phyloP scores from a whole-genome alignment of 495 filamentous ascomycete species.

The Penicillium diatomitis region DNA sequence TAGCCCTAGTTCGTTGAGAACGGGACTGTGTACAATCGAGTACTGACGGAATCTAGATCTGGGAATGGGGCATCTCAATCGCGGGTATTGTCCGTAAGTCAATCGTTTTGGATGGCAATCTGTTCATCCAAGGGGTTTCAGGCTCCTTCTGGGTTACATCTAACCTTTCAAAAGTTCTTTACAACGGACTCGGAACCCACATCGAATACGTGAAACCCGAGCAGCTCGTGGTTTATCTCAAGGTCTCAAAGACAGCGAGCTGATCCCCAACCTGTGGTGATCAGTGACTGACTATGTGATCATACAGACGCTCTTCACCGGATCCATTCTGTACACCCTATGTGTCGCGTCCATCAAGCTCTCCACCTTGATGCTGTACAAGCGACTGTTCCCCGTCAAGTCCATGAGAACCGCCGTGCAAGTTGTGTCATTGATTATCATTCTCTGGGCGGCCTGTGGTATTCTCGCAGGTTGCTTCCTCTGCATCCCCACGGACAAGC shows the following conservation, averaged over 20 bases:
- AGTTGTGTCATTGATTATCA: slow-evolving; percentile 5
- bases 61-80: slow-evolving; percentile 16
- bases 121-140: no score
- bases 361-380: slow-evolving; percentile 30
- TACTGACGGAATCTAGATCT: background rate
- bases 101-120: no score
- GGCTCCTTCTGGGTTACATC: background rate
- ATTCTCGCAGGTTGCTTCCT: slow-evolving; percentile 22
- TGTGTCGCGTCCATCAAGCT: slow-evolving; percentile 22
- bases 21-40: no score
- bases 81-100: slow-evolving; percentile 15
- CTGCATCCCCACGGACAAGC: slow-evolving; percentile 28
- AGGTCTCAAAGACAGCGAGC: background rate
- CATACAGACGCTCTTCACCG: slow-evolving; percentile 14
- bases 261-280: background rate
- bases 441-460: slow-evolving; percentile 19
- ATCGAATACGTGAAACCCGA: slow-evolving; percentile 10
- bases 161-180: slow-evolving; percentile 6
- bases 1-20: no score
- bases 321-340: slow-evolving; percentile 15
- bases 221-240: slow-evolving; percentile 11
- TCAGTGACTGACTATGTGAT: background rate
- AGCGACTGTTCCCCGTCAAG: slow-evolving; percentile 20
- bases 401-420: slow-evolving; percentile 13
- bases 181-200: slow-evolving; percentile 17